A percentile compares a stretch with the other conserved stretches of the same genome.
Evolutionary conservation across 495 filamentous ascomycete species (phyloP).

Genomic region (Tuber brumale): DNA sequence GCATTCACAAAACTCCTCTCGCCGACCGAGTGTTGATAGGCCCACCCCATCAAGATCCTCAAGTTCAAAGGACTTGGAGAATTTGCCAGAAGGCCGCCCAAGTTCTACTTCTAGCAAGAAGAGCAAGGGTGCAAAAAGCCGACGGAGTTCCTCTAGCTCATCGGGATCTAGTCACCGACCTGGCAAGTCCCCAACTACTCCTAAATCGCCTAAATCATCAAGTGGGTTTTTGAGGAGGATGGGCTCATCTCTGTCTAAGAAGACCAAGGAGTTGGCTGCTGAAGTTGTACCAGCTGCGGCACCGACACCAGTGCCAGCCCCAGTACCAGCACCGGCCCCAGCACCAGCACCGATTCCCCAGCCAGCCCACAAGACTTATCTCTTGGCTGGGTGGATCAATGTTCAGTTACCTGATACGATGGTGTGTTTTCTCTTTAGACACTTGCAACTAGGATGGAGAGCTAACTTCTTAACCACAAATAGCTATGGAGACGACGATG

Average conservation of each 20-base stretch:
- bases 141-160: slow-evolving; percentile 29
- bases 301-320: slow-evolving; percentile 2
- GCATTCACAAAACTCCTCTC: slow-evolving; percentile 21
- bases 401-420: slow-evolving; percentile 42
- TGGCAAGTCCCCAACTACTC: slow-evolving; percentile 27
- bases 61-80: slow-evolving; percentile 29
- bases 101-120: slow-evolving; percentile 25
- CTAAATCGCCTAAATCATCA: slow-evolving; percentile 34
- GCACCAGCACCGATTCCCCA: slow-evolving; percentile 8
- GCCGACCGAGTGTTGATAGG: slow-evolving; percentile 27
- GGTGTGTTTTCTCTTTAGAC: neutral
- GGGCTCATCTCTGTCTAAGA: slow-evolving; percentile 29
- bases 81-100: slow-evolving; percentile 25
- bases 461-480: neutral
- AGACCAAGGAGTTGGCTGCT: slow-evolving; percentile 30
- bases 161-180: slow-evolving; percentile 19
- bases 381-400: slow-evolving; percentile 42
- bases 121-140: slow-evolving; percentile 27
- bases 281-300: neutral
- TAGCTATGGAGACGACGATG: slow-evolving; percentile 40
- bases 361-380: slow-evolving; percentile 26
- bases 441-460: neutral
- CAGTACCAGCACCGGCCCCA: slow-evolving; percentile 2
- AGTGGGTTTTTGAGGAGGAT: slow-evolving; percentile 35
- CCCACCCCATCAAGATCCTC: slow-evolving; percentile 27